These are phyloP conservation scores for Zymoseptoria ardabiliae DNA, from an alignment of 2,329 filamentous ascomycete genomes.

Conservation along the genomic window DNA sequence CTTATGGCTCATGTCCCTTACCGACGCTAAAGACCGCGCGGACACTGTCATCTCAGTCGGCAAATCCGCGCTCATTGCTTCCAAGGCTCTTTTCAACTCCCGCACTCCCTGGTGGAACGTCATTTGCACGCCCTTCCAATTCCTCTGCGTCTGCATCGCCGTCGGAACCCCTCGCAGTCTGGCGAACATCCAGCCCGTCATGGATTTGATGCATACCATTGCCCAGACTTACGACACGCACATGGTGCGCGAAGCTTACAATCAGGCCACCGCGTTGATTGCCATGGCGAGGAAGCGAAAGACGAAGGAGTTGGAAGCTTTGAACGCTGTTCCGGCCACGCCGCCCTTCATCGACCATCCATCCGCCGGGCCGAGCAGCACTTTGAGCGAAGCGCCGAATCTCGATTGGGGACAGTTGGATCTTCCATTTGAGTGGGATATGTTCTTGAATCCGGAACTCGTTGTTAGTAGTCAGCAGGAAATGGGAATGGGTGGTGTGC, in stretches of 20 bases:
- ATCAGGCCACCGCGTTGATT: slow-evolving; percentile 27
- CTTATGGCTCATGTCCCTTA: slow-evolving; percentile 34
- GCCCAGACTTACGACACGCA: slow-evolving; percentile 31
- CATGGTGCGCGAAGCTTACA: slow-evolving; percentile 33
- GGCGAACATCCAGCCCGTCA: slow-evolving; percentile 29
- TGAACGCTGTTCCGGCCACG: slow-evolving; percentile 21
- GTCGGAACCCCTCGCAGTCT: slow-evolving; percentile 34
- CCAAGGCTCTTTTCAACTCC: slow-evolving; percentile 29
- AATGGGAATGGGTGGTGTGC: not conserved
- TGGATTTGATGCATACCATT: slow-evolving; percentile 35
- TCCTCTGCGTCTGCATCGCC: slow-evolving; percentile 36
- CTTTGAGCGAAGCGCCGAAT: slow-evolving; percentile 25
- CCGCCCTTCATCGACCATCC: slow-evolving; percentile 26
- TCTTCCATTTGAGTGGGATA: slow-evolving; percentile 30
- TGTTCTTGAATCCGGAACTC: slow-evolving; percentile 29
- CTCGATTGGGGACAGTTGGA: slow-evolving; percentile 28
- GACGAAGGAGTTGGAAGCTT: slow-evolving; percentile 27
- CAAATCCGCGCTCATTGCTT: slow-evolving; percentile 29
- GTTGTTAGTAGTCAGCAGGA: slow-evolving; percentile 24
- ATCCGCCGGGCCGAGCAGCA: slow-evolving; percentile 20
- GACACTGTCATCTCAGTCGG: slow-evolving; percentile 32
- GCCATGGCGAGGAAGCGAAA: slow-evolving; percentile 27
- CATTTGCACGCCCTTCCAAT: slow-evolving; percentile 37
- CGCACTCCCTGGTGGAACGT: slow-evolving; percentile 40
- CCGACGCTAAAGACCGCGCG: slow-evolving; percentile 32